Evolutionary conservation across 192 early-diverging fungal species (phyloP).

Genomic region (Rhizophlyctis rosea): DNA sequence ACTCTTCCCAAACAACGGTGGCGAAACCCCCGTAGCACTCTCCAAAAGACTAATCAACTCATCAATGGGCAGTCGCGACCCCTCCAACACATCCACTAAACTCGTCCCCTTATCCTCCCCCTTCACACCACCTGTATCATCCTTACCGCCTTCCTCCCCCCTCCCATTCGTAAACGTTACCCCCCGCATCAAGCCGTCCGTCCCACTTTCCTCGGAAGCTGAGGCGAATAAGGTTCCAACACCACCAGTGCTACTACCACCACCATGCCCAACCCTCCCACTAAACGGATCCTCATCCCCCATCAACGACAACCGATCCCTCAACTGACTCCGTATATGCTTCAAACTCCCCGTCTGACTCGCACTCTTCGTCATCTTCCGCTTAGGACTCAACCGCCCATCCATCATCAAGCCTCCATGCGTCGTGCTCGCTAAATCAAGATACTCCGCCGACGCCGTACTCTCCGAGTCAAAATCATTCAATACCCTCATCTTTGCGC

Average conservation of each 20-base stretch:
- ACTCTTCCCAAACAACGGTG: conserved; percentile 66
- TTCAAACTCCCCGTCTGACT: conserved; percentile 28
- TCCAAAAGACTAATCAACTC: conserved; percentile 62
- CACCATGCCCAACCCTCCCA: not conserved
- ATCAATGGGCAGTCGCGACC: conserved; percentile 46
- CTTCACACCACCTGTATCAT: not conserved
- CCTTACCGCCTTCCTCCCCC: not conserved
- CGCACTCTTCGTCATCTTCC: conserved; percentile 20
- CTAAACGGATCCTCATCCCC: not conserved
- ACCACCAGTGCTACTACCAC: not conserved
- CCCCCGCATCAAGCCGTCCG: too few relatives aligned
- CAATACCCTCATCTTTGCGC: conserved; percentile 8
- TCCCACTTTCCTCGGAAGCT: not conserved
- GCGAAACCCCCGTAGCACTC: conserved; percentile 50
- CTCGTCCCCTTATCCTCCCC: not conserved
- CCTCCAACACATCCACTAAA: conserved; percentile 4
- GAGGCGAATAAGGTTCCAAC: not conserved
- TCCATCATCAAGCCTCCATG: conserved; percentile 5
- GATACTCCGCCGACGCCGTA: conserved; percentile 37
- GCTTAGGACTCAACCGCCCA: conserved; percentile 33
- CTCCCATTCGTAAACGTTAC: not conserved
- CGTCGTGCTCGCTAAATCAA: conserved; percentile 46
- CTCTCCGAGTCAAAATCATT: conserved; percentile 1
- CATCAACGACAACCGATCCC: conserved; percentile 17
- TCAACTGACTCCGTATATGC: conserved; percentile 31